Percentiles rank a stretch among this genome's conserved stretches.
Conservation (phyloP, 495 filamentous ascomycete genomes). For the Cercophora newfieldiana region DNA sequence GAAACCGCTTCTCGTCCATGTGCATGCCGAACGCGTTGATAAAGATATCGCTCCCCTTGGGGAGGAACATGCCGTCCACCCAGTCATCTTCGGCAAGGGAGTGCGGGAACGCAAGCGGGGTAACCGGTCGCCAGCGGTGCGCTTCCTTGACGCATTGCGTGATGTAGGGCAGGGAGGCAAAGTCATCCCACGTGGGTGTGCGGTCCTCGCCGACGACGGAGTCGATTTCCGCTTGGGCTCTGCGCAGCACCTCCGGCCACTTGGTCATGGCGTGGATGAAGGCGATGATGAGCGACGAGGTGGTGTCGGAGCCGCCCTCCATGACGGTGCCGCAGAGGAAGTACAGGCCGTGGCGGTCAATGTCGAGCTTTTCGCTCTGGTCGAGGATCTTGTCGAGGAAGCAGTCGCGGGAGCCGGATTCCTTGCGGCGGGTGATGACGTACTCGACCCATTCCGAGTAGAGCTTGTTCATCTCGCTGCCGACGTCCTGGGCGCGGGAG, state of each 20-base stretch:
- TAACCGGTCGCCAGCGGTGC: conserved; percentile 56
- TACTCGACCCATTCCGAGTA: conserved; percentile 34
- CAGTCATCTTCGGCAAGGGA: conserved; percentile 45
- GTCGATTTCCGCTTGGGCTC: conserved; percentile 56
- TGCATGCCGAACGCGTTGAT: conserved; percentile 46
- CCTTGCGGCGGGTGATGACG: conserved; percentile 22
- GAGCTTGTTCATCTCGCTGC: conserved; percentile 43
- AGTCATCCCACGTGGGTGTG: conserved; percentile 48
- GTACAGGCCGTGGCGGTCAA: conserved; percentile 39
- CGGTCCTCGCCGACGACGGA: conserved; percentile 39
- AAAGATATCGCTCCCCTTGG: conserved; percentile 40
- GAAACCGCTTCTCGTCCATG: conserved; percentile 33
- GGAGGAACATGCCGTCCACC: conserved; percentile 37
- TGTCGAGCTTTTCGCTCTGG: conserved; percentile 39
- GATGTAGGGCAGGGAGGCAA: conserved; percentile 48
- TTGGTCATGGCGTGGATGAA: conserved; percentile 10
- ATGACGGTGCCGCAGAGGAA: conserved; percentile 43
- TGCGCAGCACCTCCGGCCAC: conserved; percentile 14
- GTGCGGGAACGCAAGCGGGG: conserved; percentile 54
- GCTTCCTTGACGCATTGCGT: conserved; percentile 48
- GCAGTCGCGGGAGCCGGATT: conserved; percentile 21
- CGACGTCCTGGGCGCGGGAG: conserved; percentile 36
- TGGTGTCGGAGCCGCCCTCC: conserved; percentile 53
- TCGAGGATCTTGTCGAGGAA: conserved; percentile 51
- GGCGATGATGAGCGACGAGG: conserved; percentile 16